Base-by-base conservation (phyloP, 306 rosid genomes). In the Hylodesmum podocarpum region DNA sequence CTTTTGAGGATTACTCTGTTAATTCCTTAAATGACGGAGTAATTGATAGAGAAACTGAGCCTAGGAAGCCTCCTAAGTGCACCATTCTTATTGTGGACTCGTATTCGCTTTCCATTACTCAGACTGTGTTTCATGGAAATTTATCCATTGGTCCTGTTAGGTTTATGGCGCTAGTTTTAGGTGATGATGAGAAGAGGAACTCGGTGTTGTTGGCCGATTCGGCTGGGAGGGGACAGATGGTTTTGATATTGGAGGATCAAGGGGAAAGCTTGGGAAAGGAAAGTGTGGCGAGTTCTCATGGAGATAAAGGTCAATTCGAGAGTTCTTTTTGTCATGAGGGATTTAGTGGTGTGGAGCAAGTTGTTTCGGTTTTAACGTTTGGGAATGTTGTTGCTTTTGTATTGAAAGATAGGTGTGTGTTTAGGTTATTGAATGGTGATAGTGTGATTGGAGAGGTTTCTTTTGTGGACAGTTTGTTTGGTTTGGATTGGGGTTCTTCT, bases 111-210 rank as follows among this genome's bases (percentile, higher is more conserved):
- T 72, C 86, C 41, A 85, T 95, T 84, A 94, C 87, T 3, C 96
- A 91, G 47, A 95, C 91, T 15, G 83, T 88, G 73, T 85, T 89
- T 87, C 97, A 89, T 82, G 99, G 97, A 73, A 89, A 74, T 79
- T 77, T 95, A 74, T 89, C 91, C n/a, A 84, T 92, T 37, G 94
- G 87, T 63, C 84, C 94, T 0, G 72, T 92, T 84, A 89, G 62
- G 88, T 92, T 88, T 87, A 89, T 92, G 98, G 88, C 75, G 19
- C 68, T 92, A 3, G 94, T 92, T 31, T 89, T 88, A 44, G 70
- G 78, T n/a, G 75, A 74, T 49, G 81, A 78, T 34, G 84, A 82
- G 62, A 92, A 83, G 82, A 87, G 84, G 79, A 79, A 83, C 75
- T 89, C 86, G 16, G 86, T 90, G 27, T 85, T 91, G 22, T 63